Evolutionary conservation across 2,329 filamentous ascomycete genomes (phyloP).

Genomic region (Botryosphaeria dothidea): DNA sequence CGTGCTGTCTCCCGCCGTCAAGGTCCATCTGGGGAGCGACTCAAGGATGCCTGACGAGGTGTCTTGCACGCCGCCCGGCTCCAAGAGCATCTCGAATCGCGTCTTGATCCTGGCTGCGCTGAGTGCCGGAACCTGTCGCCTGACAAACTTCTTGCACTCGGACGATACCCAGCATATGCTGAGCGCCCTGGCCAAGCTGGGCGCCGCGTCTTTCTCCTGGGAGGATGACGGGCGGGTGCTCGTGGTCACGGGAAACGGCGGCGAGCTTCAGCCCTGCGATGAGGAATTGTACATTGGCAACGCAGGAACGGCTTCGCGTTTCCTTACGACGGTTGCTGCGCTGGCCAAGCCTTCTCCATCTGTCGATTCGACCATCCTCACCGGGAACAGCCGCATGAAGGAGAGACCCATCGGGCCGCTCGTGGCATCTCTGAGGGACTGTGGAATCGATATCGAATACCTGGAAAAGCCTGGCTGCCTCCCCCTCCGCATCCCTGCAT

Average conservation of each 20-base stretch:
- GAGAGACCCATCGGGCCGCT: constrained; percentile 88
- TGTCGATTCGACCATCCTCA: constrained; percentile 73
- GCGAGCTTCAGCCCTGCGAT: constrained; percentile 72
- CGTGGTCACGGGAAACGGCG: constrained; percentile 88
- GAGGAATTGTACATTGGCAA: constrained; percentile 93
- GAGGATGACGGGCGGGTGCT: constrained; percentile 91
- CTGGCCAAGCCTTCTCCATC: constrained; percentile 67
- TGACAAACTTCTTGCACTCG: constrained; percentile 91
- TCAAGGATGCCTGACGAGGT: constrained; percentile 57
- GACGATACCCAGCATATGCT: constrained; percentile 98
- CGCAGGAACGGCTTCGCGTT: constrained; percentile 92
- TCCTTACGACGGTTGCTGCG: constrained; percentile 87
- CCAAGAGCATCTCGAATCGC: constrained; percentile 96
- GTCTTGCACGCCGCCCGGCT: constrained; percentile 85
- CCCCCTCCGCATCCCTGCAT: constrained; percentile 76
- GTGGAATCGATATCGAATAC: constrained; percentile 89
- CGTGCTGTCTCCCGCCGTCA: constrained; percentile 76
- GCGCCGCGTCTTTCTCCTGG: constrained; percentile 88
- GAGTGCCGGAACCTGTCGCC: constrained; percentile 78
- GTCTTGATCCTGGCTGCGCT: constrained; percentile 90
- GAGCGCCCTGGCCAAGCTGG: constrained; percentile 80
- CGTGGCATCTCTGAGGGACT: constrained; percentile 83
- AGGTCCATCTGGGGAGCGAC: constrained; percentile 72
- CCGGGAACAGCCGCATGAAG: constrained; percentile 96
- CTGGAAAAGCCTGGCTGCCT: constrained; percentile 80